These are phyloP conservation scores for Viola pubescens DNA, from an alignment of 441 rosid genomes.

Conservation along the genomic window DNA sequence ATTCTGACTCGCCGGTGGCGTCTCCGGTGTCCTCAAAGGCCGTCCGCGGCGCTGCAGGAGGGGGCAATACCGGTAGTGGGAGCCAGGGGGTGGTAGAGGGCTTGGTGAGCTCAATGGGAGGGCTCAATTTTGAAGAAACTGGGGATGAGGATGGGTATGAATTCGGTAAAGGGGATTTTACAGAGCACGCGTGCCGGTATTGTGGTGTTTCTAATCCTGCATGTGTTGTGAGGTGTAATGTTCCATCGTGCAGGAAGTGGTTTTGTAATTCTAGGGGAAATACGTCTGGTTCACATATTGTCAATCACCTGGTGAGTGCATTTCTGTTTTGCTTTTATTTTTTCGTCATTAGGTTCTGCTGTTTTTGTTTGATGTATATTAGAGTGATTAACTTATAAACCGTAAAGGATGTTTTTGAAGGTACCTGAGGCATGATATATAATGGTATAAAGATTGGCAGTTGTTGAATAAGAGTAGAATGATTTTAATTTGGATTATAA, in stretches of 20 bases:
- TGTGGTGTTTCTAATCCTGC: constrained; percentile 99
- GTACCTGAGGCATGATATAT: background rate
- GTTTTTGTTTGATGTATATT: constrained; percentile 1
- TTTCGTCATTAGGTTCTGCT: background rate
- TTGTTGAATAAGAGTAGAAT: too few species aligned
- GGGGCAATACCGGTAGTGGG: constrained; percentile 47
- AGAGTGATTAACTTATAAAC: constrained; percentile 1
- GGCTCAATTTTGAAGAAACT: constrained; percentile 90
- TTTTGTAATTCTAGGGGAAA: constrained; percentile 98
- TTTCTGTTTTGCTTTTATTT: background rate
- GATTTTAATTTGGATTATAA: too few species aligned
- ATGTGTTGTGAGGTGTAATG: constrained; percentile 94
- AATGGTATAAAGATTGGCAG: background rate
- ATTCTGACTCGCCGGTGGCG: constrained; percentile 24
- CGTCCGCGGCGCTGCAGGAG: constrained; percentile 32
- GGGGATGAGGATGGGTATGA: constrained; percentile 76
- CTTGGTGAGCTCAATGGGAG: constrained; percentile 62
- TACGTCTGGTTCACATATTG: constrained; percentile 98
- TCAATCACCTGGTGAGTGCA: constrained; percentile 82
- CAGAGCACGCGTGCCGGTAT: constrained; percentile 92
- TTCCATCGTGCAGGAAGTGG: constrained; percentile 98
- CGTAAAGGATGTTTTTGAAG: background rate
- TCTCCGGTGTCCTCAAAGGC: constrained; percentile 32
- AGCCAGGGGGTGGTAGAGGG: constrained; percentile 56
- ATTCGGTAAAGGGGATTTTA: constrained; percentile 73